Evolutionary conservation across 2,329 filamentous ascomycete species (phyloP), one percentile per base, ranked within the genome.

Genomic region (Trichoderma koningii): DNA sequence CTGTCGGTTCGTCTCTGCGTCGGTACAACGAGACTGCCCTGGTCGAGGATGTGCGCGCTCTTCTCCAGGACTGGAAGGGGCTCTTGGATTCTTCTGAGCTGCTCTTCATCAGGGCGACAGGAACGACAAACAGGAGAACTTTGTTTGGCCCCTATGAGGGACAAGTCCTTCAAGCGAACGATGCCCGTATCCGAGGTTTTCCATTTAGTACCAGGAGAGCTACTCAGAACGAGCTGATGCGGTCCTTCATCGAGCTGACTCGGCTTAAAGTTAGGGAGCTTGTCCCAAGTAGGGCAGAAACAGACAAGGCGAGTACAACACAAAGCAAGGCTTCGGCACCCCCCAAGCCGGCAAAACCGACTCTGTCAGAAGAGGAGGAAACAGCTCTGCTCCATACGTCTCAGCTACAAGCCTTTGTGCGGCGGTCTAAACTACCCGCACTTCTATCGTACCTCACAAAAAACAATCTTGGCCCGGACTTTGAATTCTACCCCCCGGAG

Each of bases 1-100:
- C 95, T 4, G 96, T 93, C 7, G 95, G 96, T 75, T 91, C 95
- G 1, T 91, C 88, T 51, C 80, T 99, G 65, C 89, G 95, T 79
- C 86, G 95, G 21, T 96, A 98, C 77, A 99, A 99, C 73, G 96
- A 99, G 77, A 89, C 90, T 69, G 94, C 93, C 1, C 81, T 99
- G 44, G 88, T 89, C 7, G 89, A 91, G n/a, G 96, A 99, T 72
- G 90, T 99, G 6, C 87, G 95, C 28, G 84, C 86, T 38, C 80
- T 99, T 42, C 80, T 99, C 15, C 80, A 82, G 10, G 92, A 94
- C 67, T 99, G 96, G 96, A 94, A 91, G 76, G 81, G 79, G 0
- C 84, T 96, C 76, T 90, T 99, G 59, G 91, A 97, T 73, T 89
- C 87, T 0, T 88, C 93, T 0, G 90, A 97, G 67, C 78, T 97